Conservation (phyloP, 768 basidiomycete genomes). For the Cyathus striatus region DNA sequence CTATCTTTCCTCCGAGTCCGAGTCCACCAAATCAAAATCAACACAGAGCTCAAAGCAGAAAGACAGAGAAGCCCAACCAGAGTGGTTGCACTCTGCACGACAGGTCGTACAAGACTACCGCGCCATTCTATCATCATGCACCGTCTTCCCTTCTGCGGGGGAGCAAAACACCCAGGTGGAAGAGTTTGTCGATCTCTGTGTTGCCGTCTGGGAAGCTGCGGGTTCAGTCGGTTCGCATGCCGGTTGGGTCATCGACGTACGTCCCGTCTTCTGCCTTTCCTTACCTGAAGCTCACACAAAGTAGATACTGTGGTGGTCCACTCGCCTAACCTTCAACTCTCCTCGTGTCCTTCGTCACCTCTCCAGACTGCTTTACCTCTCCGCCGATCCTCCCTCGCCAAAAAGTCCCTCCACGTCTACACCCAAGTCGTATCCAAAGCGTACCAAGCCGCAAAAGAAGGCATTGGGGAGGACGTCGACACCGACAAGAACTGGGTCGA, state of each 20-base stretch:
- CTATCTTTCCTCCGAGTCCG: conserved; percentile 6
- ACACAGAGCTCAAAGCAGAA: conserved; percentile 4
- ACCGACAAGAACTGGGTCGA: conserved; percentile 70
- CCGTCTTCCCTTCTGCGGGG: conserved; percentile 78
- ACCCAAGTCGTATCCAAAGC: conserved; percentile 82
- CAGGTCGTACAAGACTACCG: conserved; percentile 70
- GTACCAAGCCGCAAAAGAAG: conserved; percentile 51
- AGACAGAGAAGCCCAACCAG: conserved; percentile 25
- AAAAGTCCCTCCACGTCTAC: conserved; percentile 76
- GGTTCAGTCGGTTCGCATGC: conserved; percentile 59
- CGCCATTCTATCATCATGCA: conserved; percentile 59
- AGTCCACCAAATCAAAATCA: conserved; percentile 9
- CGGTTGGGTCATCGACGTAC: conserved; percentile 79
- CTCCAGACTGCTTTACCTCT: conserved; percentile 62
- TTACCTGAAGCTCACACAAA: conserved; percentile 1
- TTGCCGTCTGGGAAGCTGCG: conserved; percentile 76
- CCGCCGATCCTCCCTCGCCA: conserved; percentile 61
- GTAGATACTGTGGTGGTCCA: conserved; percentile 91
- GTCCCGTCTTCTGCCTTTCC: conserved; percentile 21
- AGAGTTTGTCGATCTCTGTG: conserved; percentile 76
- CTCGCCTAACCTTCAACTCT: conserved; percentile 90
- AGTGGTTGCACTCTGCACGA: conserved; percentile 64
- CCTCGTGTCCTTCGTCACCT: conserved; percentile 83
- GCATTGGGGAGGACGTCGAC: conserved; percentile 47
- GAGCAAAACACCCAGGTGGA: conserved; percentile 75